Conservation (phyloP, 805 yeast species). For the Zygotorulaspora danielsina region DNA sequence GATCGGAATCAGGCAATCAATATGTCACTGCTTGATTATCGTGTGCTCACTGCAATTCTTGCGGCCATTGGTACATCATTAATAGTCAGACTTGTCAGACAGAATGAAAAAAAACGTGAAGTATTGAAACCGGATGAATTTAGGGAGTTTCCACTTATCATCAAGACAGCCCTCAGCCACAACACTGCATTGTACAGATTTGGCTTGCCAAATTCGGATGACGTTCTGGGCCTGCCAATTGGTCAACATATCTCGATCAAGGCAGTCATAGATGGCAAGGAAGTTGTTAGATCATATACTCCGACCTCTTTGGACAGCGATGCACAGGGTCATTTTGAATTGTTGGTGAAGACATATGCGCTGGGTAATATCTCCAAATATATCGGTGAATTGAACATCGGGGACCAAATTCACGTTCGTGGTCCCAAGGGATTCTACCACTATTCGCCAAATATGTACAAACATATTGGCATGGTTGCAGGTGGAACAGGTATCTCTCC, state of each 20-base stretch:
- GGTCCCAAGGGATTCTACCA: slow-evolving; percentile 91
- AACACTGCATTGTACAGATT: slow-evolving; percentile 82
- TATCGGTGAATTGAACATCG: slow-evolving; percentile 67
- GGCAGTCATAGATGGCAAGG: slow-evolving; percentile 73
- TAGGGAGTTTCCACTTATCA: slow-evolving; percentile 73
- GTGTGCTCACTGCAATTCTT: slow-evolving; percentile 17
- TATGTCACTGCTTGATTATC: slow-evolving; percentile 6
- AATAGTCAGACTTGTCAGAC: slow-evolving; percentile 32
- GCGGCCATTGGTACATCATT: slow-evolving; percentile 13
- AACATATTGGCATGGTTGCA: slow-evolving; percentile 80
- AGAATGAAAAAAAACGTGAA: slow-evolving; percentile 30
- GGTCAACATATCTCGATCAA: slow-evolving; percentile 89
- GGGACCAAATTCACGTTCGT: slow-evolving; percentile 70
- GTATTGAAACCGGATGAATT: slow-evolving; percentile 64
- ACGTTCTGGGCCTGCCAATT: slow-evolving; percentile 80
- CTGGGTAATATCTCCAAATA: slow-evolving; percentile 77
- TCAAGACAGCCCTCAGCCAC: slow-evolving; percentile 70
- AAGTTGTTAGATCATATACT: slow-evolving; percentile 80
- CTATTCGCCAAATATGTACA: slow-evolving; percentile 74
- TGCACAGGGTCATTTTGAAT: slow-evolving; percentile 75
- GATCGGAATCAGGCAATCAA: slow-evolving; percentile 1
- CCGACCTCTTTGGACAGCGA: slow-evolving; percentile 77
- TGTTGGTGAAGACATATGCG: slow-evolving; percentile 81
- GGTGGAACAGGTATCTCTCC: slow-evolving; percentile 98
- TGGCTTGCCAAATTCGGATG: slow-evolving; percentile 69